Percentiles rank a stretch among this genome's conserved stretches.
phyloP scores from a whole-genome alignment of 2,329 filamentous ascomycete genomes.

The Aspergillus pseudoglaucus region DNA sequence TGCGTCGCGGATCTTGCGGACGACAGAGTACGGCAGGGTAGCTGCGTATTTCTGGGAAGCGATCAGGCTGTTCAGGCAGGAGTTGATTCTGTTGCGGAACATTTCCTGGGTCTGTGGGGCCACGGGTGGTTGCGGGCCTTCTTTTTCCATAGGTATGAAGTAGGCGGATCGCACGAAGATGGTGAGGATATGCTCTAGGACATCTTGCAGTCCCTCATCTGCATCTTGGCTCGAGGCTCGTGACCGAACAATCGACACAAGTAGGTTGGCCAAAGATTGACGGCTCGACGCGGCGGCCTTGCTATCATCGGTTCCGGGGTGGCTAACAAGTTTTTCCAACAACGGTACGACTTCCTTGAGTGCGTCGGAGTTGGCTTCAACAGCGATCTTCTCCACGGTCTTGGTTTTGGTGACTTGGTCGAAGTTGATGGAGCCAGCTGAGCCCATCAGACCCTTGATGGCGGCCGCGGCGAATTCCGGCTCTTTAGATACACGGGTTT shows the following conservation, averaged over 20 bases:
- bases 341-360: constrained; percentile 51
- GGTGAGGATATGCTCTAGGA: constrained; percentile 40
- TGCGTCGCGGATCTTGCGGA: constrained; percentile 35
- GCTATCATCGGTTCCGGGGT: constrained; percentile 41
- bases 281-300: constrained; percentile 41
- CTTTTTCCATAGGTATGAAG: constrained; percentile 35
- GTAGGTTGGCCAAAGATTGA: constrained; percentile 46
- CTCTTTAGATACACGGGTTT: constrained; percentile 56
- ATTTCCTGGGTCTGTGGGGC: constrained; percentile 44
- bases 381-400: constrained; percentile 68
- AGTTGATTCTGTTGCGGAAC: constrained; percentile 50
- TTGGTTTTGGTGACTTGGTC: constrained; percentile 82
- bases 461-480: constrained; percentile 55
- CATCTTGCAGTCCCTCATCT: constrained; percentile 33
- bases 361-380: constrained; percentile 48
- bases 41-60: constrained; percentile 32
- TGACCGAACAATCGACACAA: constrained; percentile 45
- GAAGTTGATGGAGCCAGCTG: constrained; percentile 68
- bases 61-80: constrained; percentile 48
- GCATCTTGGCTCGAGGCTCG: constrained; percentile 26
- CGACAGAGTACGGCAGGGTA: constrained; percentile 33
- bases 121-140: constrained; percentile 39
- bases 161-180: constrained; percentile 46
- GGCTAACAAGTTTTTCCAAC: constrained; percentile 41
- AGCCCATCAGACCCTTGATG: constrained; percentile 61